phyloP scores from a whole-genome alignment of 768 basidiomycete species.

The Termitomyces sp. region DNA sequence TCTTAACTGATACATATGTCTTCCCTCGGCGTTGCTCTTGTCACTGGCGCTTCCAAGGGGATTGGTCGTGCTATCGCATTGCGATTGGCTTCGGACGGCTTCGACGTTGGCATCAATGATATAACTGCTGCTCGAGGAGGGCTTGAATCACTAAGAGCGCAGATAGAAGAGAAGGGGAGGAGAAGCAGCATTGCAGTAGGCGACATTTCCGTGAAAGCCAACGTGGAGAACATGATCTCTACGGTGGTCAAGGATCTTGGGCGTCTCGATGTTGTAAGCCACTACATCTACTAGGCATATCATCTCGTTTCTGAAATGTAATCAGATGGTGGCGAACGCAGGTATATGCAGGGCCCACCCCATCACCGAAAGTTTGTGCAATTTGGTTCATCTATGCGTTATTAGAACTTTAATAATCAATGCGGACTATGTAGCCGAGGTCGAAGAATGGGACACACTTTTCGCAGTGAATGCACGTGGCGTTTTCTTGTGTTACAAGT shows the following conservation, averaged over 20 bases:
- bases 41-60: no score
- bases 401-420: neutral
- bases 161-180: slow-evolving; percentile 13
- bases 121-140: slow-evolving; percentile 3
- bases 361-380: slow-evolving; percentile 17
- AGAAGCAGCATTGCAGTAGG: neutral
- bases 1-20: no score
- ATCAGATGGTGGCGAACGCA: slow-evolving; percentile 31
- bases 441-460: slow-evolving; percentile 22
- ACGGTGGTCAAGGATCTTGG: neutral
- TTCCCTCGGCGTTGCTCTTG: no score
- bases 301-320: neutral
- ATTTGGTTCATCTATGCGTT: neutral
- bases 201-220: slow-evolving; percentile 21
- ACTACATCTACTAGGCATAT: neutral
- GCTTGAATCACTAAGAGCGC: neutral
- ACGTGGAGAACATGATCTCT: slow-evolving; percentile 29
- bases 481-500: neutral
- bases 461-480: slow-evolving; percentile 25
- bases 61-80: no score
- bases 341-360: slow-evolving; percentile 18
- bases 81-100: no score
- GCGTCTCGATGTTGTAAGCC: slow-evolving; percentile 1
- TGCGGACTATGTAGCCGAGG: neutral
- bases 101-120: no score